These are phyloP conservation scores for Cordyceps javanica DNA, from an alignment of 2,329 filamentous ascomycete genomes.

Conservation along the genomic window DNA sequence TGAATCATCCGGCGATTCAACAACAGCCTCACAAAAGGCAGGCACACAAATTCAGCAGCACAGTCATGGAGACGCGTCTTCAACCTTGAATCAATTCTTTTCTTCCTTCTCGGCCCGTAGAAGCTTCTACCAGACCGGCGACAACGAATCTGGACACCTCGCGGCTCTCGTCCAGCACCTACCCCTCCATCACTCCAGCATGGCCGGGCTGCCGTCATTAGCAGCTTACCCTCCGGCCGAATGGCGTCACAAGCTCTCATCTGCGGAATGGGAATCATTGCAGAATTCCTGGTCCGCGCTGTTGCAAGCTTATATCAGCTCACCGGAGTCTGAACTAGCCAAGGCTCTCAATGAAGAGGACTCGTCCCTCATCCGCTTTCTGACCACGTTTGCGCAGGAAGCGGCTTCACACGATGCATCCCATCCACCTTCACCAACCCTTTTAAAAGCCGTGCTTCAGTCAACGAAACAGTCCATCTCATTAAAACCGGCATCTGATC, in stretches of 20 bases:
- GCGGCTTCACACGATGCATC: constrained; percentile 31
- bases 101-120: background rate
- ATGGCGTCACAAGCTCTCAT: constrained; percentile 59
- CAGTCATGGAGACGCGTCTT: constrained; percentile 8
- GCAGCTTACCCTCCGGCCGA: constrained; percentile 67
- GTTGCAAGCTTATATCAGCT: constrained; percentile 55
- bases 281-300: constrained; percentile 71
- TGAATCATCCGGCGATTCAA: constrained; percentile 13
- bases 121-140: too few species aligned
- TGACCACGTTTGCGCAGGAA: constrained; percentile 61
- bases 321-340: constrained; percentile 51
- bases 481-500: constrained; percentile 28
- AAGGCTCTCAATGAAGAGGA: constrained; percentile 46
- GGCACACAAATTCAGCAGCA: background rate
- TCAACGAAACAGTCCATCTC: constrained; percentile 54
- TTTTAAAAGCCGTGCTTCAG: constrained; percentile 61
- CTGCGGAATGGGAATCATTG: constrained; percentile 71
- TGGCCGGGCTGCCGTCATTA: constrained; percentile 59
- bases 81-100: background rate
- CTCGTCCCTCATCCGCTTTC: constrained; percentile 51
- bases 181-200: constrained; percentile 17
- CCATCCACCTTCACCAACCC: constrained; percentile 29
- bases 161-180: background rate
- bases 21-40: background rate
- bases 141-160: background rate